These are phyloP conservation scores for Penicillium psychrosexuale DNA, from an alignment of 2,329 filamentous ascomycete species.

Conservation along the genomic window DNA sequence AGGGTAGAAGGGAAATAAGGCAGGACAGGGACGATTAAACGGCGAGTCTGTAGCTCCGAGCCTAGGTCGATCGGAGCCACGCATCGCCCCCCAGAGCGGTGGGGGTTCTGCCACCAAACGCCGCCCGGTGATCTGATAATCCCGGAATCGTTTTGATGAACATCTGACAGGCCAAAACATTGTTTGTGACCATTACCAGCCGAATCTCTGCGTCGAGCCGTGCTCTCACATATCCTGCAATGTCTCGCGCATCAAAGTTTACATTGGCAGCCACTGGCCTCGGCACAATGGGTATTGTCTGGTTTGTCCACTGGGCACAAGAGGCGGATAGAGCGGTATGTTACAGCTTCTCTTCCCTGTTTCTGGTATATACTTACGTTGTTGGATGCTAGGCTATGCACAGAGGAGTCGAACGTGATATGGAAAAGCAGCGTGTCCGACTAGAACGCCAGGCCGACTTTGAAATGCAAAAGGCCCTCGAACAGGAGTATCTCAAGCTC, in stretches of 20 bases:
- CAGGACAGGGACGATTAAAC: slow-evolving; percentile 18
- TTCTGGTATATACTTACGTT: slow-evolving; percentile 5
- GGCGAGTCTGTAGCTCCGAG: slow-evolving; percentile 28
- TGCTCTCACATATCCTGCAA: slow-evolving; percentile 38
- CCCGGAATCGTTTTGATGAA: slow-evolving; percentile 14
- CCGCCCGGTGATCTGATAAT: slow-evolving; percentile 30
- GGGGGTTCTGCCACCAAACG: slow-evolving; percentile 33
- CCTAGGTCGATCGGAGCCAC: slow-evolving; percentile 28
- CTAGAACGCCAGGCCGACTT: slow-evolving; percentile 90
- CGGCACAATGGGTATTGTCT: slow-evolving; percentile 71
- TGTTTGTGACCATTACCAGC: neutral
- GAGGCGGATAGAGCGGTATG: slow-evolving; percentile 75
- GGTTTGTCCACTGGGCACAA: slow-evolving; percentile 87
- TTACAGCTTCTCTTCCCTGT: slow-evolving; percentile 14
- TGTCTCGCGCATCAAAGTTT: slow-evolving; percentile 88
- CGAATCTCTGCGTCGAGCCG: neutral
- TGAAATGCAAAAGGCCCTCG: slow-evolving; percentile 79
- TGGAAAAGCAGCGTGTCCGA: slow-evolving; percentile 90
- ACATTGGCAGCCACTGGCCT: slow-evolving; percentile 76
- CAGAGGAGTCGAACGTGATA: slow-evolving; percentile 85
- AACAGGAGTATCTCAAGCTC: slow-evolving; percentile 84
- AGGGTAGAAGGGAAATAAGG: slow-evolving; percentile 8
- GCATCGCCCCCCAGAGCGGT: slow-evolving; percentile 35
- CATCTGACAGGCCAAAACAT: neutral
- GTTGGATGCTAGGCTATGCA: slow-evolving; percentile 71